These are phyloP conservation scores for Heterobasidion parviporum DNA, from an alignment of 1,284 basidiomycete genomes.

Conservation along the genomic window DNA sequence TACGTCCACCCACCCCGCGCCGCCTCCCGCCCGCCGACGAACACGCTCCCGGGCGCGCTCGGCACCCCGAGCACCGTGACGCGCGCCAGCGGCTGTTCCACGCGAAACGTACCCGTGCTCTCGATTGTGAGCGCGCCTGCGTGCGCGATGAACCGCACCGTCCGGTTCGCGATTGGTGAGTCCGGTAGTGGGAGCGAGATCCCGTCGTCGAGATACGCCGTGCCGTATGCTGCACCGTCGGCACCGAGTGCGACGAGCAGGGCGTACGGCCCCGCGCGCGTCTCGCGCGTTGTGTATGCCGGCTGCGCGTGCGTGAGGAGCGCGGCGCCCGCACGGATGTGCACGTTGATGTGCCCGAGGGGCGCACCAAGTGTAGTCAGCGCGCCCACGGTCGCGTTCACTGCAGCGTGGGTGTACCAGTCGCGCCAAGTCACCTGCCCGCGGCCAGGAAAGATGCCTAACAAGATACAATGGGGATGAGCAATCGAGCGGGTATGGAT, in stretches of 20 bases:
- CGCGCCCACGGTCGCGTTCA: constrained; percentile 27
- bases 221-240: constrained; percentile 40
- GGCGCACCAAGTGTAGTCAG: constrained; percentile 46
- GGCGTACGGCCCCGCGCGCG: constrained; percentile 42
- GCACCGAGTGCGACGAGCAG: constrained; percentile 45
- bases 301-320: constrained; percentile 48
- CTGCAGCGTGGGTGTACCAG: constrained; percentile 62
- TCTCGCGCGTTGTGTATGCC: constrained; percentile 52
- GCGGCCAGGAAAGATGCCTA: constrained; percentile 55
- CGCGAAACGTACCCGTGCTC: constrained; percentile 32
- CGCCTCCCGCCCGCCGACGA: background rate
- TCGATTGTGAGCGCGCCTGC: constrained; percentile 25
- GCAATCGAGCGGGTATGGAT: background rate
- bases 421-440: constrained; percentile 63
- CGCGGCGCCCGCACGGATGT: constrained; percentile 53
- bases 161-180: constrained; percentile 35
- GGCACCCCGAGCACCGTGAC: constrained; percentile 4
- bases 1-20: background rate
- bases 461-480: background rate
- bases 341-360: constrained; percentile 64
- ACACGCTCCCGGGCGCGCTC: background rate
- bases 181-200: constrained; percentile 30
- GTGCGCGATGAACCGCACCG: constrained; percentile 30
- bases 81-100: background rate
- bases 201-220: constrained; percentile 61